A percentile compares a stretch with the other conserved stretches of the same genome.
These are phyloP conservation scores for Aspergillus sp. DNA, from an alignment of 2,329 filamentous ascomycete species.

Conservation along the genomic window DNA sequence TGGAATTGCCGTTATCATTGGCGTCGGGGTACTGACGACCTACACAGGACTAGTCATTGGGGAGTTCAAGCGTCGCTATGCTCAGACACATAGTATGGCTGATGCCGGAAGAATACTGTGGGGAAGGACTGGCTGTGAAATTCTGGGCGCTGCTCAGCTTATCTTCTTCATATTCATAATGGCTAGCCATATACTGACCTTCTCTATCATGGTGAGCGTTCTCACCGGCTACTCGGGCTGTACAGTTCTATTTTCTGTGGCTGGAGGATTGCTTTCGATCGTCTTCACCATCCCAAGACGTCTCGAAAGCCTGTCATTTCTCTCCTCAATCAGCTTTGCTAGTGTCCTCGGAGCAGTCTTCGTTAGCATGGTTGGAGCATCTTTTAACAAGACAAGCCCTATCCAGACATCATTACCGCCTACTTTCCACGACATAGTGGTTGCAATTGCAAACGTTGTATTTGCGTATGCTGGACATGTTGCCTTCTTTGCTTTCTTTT, in stretches of 20 bases:
- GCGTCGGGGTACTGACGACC: slow-evolving; percentile 54
- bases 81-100: slow-evolving; percentile 64
- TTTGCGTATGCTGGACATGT: slow-evolving; percentile 20
- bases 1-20: slow-evolving; percentile 48
- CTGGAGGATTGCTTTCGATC: slow-evolving; percentile 59
- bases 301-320: slow-evolving; percentile 10
- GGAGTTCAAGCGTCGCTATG: slow-evolving; percentile 57
- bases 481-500: slow-evolving; percentile 58
- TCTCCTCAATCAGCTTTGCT: slow-evolving; percentile 45
- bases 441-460: slow-evolving; percentile 13
- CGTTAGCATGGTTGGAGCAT: slow-evolving; percentile 66
- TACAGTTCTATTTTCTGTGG: slow-evolving; percentile 60
- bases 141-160: slow-evolving; percentile 62
- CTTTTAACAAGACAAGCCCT: slow-evolving; percentile 56
- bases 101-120: slow-evolving; percentile 64
- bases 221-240: slow-evolving; percentile 62
- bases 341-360: slow-evolving; percentile 64
- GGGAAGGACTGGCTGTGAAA: slow-evolving; percentile 61
- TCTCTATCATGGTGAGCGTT: slow-evolving; percentile 65
- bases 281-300: slow-evolving; percentile 57
- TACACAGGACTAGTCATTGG: slow-evolving; percentile 61
- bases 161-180: slow-evolving; percentile 67
- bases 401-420: not conserved
- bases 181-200: slow-evolving; percentile 67
- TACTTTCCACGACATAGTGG: not conserved